Evolutionary conservation across 768 basidiomycete species (phyloP).

Genomic region (Collybia nuda): DNA sequence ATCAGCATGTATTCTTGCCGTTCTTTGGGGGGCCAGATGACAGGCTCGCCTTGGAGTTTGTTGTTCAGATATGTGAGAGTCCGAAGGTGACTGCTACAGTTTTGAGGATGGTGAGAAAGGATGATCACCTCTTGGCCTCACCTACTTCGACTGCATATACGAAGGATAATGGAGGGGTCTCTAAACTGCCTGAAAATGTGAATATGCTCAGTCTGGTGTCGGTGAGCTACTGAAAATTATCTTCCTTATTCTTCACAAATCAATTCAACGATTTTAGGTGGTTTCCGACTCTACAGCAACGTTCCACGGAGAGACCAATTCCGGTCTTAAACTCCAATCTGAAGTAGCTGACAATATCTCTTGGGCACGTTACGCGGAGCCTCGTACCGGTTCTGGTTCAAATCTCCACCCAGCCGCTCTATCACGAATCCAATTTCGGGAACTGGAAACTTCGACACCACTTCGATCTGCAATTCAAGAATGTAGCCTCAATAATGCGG

Average conservation of each 20-base stretch:
- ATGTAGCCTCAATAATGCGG: conserved; percentile 23
- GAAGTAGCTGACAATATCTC: conserved; percentile 81
- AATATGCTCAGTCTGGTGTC: conserved; percentile 47
- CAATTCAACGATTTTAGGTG: conserved; percentile 18
- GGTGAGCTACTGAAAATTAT: conserved; percentile 30
- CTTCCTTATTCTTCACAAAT: background rate
- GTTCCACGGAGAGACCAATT: conserved; percentile 61
- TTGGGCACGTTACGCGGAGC: conserved; percentile 63
- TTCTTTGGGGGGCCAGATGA: no score
- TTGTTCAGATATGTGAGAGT: conserved; percentile 78
- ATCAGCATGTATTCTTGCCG: conserved; percentile 60
- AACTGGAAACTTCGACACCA: conserved; percentile 53
- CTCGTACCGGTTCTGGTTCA: conserved; percentile 9
- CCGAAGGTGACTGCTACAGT: conserved; percentile 71
- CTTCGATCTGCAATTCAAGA: conserved; percentile 57
- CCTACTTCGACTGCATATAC: conserved; percentile 22
- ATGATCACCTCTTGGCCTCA: conserved; percentile 24
- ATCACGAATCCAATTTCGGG: conserved; percentile 61
- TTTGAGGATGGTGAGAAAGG: conserved; percentile 57
- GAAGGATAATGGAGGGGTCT: conserved; percentile 18
- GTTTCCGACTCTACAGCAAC: conserved; percentile 59
- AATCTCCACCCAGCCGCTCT: conserved; percentile 33
- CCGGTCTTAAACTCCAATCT: conserved; percentile 68
- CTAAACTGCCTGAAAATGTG: conserved; percentile 25
- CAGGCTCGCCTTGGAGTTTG: conserved; percentile 79